Evolutionary conservation across 2,329 filamentous ascomycete species (phyloP), one percentile per base, ranked within the genome.

Genomic region (Epicoccum nigrum): DNA sequence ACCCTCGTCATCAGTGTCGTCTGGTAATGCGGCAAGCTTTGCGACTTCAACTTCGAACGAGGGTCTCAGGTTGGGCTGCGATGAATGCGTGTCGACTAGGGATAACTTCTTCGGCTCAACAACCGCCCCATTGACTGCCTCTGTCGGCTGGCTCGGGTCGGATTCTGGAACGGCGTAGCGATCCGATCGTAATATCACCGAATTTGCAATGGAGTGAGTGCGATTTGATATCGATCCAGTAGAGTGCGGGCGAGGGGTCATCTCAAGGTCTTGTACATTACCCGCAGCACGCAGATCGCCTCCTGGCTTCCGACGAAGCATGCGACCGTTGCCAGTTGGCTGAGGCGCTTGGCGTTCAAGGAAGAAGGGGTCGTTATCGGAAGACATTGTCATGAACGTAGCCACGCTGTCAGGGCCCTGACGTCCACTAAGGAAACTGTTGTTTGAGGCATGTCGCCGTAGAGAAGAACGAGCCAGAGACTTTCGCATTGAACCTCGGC

Each of bases 11-110:
- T 76, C 90, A 37, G 88, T 87, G 54, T 95, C 90, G 66, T 97
- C 92, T 0, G 93, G 91, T 20, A 97, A 90, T 47, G 89, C 86
- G 2, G 92, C 90, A 45, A 99, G 83, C 62, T 90, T 90, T 52
- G 92, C 86, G 1, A 95, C 90, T 64, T 96, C 92, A 2, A 83
- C 87, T 71, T 97, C 91, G 62, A 97, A 97, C 0, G 92, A 97
- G 1, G 82, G 81, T 35, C 83, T 75, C 15, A 85, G 55, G 44
- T 77, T 76, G 2, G 82, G 79, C 54, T 83, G 80, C 2, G 82
- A 83, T 2, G 82, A 83, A 56, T 81, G 79, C 1, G 80, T 82
- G 39, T 78, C 72, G 1, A 80, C 69, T 13, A 81, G 60, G 4
- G 76, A 76, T 1, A 77, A 68, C 2, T 63, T 58, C 42, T 71